phyloP scores from a whole-genome alignment of 2,329 filamentous ascomycete genomes.

The Calonectria hawksworthii region DNA sequence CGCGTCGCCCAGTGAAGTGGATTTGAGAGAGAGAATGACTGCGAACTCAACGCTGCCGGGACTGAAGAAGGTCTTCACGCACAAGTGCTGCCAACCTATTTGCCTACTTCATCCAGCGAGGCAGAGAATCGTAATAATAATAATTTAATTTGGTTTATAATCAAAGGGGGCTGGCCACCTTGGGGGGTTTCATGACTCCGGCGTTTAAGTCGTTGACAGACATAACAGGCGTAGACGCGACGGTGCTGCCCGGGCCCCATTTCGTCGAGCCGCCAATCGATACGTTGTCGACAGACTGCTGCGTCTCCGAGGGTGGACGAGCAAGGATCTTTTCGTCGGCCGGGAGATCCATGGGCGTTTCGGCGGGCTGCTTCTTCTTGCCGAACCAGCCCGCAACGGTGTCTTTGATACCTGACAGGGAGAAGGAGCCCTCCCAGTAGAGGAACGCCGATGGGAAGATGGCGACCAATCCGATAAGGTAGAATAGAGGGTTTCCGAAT shows the following conservation, averaged over 20 bases:
- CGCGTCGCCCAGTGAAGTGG: not conserved
- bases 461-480: constrained; percentile 20
- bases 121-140: not conserved
- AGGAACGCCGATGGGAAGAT: constrained; percentile 22
- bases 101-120: not conserved
- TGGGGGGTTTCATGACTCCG: not conserved
- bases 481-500: constrained; percentile 22
- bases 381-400: not conserved
- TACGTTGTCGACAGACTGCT: not conserved
- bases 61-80: not conserved
- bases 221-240: not conserved
- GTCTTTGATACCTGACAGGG: not conserved
- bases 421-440: constrained; percentile 22
- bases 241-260: not conserved
- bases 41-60: not conserved
- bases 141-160: not conserved
- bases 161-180: not conserved
- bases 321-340: not conserved
- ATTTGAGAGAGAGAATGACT: not conserved
- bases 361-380: not conserved
- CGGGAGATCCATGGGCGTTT: not conserved
- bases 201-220: not conserved
- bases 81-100: not conserved
- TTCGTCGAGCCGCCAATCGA: not conserved
- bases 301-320: not conserved